Base-by-base conservation (phyloP, 257 asterid genomes). In the Haberlea rhodopensis region DNA sequence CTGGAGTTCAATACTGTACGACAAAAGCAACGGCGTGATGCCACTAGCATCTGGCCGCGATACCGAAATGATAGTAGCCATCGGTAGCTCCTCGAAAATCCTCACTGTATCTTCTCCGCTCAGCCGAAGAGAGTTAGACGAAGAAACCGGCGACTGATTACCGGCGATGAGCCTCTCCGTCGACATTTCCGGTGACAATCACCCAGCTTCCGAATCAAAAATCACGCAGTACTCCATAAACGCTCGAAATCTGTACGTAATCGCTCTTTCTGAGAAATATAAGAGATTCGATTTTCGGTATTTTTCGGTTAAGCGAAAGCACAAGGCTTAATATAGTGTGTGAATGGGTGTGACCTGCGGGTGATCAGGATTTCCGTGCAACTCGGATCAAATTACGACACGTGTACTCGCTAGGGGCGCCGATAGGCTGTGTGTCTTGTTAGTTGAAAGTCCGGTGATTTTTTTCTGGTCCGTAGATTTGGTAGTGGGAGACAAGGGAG, bases 1-100 rank as follows among this genome's bases (percentile, higher is more conserved):
- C 59, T 75, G 91, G 46, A 92, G 75, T 71, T 89, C 84, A 71
- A 92, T 92, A 43, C 88, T 87, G 71, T 92, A 92, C 0, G 96
- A 80, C 71, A 92, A 76, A 61, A 92, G 96, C 86, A 89, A 75
- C 9, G 99, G 99, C 52, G 91, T 82, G 76, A 89, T 70, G 73
- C 89, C 94, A 53, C 84, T 80, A 31, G 88, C 91, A 70, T 92
- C 99, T 46, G 94, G 86, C 29, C 92, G 82, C 31, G 96, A 87
- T 25, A 89, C 90, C 52, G 87, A 78, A 10, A 85, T 78, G 34
- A 92, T 79, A 2, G 70, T 81, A 15, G 94, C 95, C 66, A 75
- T 80, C 2, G 99, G 99, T 70, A 92, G 40, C 75, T 89, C 96
- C 3, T 92, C 97, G 62, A 92, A 92, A 46, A 87, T 87, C 68